These are phyloP conservation scores for Vitis rupestris DNA, from an alignment of 164 flowering plant species.

Conservation along the genomic window DNA sequence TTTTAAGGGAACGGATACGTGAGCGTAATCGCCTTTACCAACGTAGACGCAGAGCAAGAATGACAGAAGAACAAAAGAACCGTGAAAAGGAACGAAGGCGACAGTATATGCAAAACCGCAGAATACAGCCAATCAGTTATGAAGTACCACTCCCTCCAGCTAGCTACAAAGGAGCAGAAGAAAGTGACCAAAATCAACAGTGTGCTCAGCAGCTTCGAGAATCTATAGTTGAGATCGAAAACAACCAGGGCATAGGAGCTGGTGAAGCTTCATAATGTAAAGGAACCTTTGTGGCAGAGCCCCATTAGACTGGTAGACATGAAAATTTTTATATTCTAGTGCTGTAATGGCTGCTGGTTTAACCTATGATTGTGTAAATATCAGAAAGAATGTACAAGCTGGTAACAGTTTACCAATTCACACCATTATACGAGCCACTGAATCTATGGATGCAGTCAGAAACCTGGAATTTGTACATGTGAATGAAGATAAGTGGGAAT, in stretches of 20 bases:
- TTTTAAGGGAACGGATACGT: conserved; percentile 24
- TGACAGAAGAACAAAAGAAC: conserved; percentile 28
- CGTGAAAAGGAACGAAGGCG: conserved; percentile 30
- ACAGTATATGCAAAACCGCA: conserved; percentile 30
- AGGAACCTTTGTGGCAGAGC: background rate
- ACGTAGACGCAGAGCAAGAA: conserved; percentile 26
- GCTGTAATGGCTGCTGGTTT: background rate
- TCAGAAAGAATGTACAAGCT: background rate
- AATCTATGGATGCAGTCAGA: too few relatives aligned
- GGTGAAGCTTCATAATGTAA: conserved; percentile 19
- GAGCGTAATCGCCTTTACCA: conserved; percentile 26
- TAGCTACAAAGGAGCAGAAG: conserved; percentile 12
- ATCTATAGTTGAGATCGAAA: conserved; percentile 17
- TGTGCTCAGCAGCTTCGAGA: conserved; percentile 23
- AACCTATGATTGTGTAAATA: background rate
- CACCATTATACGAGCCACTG: too few relatives aligned
- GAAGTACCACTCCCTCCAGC: conserved; percentile 15
- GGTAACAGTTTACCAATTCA: background rate
- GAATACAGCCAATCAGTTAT: conserved; percentile 20
- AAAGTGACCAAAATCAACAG: conserved; percentile 18
- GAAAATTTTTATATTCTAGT: background rate
- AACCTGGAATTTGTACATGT: too few relatives aligned
- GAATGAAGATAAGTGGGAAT: too few relatives aligned
- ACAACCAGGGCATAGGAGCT: conserved; percentile 17
- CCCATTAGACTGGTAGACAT: background rate